Conservation (phyloP, 306 rosid species). For the Trifolium repens region DNA sequence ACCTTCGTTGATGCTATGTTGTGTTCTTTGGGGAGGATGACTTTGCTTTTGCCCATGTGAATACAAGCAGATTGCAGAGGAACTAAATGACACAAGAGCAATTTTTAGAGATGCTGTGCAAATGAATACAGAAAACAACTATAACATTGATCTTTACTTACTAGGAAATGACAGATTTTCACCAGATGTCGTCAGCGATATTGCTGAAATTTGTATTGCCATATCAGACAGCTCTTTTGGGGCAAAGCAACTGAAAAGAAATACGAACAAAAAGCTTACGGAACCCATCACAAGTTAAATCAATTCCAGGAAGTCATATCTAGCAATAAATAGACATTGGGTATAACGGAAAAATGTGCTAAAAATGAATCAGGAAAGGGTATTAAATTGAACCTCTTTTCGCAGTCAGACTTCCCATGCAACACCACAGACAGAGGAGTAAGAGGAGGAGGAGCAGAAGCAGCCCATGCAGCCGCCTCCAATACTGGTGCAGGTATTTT, state of each 20-base stretch:
- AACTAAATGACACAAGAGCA: conserved; percentile 31
- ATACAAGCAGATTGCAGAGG: conserved; percentile 17
- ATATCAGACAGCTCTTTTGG: conserved; percentile 10
- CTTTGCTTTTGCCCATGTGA: conserved; percentile 22
- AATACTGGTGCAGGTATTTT: conserved; percentile 50
- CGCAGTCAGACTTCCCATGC: conserved; percentile 27
- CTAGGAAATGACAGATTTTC: conserved; percentile 12
- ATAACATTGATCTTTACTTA: not conserved
- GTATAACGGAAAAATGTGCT: not conserved
- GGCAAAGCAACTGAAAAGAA: conserved; percentile 43
- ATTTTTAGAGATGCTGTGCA: not conserved
- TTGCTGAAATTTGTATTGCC: conserved; percentile 11
- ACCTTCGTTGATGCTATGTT: conserved; percentile 35
- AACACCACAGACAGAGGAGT: conserved; percentile 31
- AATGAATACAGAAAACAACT: not conserved
- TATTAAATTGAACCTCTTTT: conserved; percentile 39
- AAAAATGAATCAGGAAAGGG: conserved; percentile 7
- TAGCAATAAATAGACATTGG: not conserved
- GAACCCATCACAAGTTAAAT: not conserved
- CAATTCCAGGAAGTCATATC: not conserved
- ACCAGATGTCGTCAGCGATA: conserved; percentile 25
- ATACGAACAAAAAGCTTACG: not conserved
- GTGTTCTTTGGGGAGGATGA: conserved; percentile 22
- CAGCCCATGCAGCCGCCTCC: conserved; percentile 46
- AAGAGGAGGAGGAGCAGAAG: conserved; percentile 39